phyloP scores from a whole-genome alignment of 768 basidiomycete genomes.

The Lepiota venenata region DNA sequence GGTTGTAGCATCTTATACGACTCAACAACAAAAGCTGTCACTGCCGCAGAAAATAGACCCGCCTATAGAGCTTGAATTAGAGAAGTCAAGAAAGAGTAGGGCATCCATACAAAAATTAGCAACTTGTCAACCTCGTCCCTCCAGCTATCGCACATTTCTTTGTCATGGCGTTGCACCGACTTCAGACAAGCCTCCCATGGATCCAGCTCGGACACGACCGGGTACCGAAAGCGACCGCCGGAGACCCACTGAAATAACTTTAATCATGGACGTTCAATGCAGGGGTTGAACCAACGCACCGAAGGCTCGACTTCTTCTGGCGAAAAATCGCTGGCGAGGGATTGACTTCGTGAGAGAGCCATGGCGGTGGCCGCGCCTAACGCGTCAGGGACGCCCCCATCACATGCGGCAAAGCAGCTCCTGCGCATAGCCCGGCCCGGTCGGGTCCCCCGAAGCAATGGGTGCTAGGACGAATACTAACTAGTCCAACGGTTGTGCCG shows the following conservation, averaged over 20 bases:
- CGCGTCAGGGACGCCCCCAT: too few relatives aligned
- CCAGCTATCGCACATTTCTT: slow-evolving; percentile 10
- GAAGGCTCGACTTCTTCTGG: slow-evolving; percentile 4
- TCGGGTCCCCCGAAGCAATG: too few relatives aligned
- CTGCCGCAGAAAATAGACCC: slow-evolving; percentile 23
- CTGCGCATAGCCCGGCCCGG: too few relatives aligned
- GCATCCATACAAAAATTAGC: slow-evolving; percentile 8
- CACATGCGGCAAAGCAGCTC: too few relatives aligned
- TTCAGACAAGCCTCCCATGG: slow-evolving; percentile 7
- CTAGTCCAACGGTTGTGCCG: too few relatives aligned
- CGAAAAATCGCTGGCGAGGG: slow-evolving; percentile 1
- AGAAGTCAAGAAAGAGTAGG: background rate
- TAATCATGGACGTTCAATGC: background rate
- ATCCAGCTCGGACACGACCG: background rate
- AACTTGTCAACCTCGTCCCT: slow-evolving; percentile 14
- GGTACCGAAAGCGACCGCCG: background rate
- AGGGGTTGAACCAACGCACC: background rate
- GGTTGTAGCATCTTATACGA: slow-evolving; percentile 20
- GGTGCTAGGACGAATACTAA: too few relatives aligned
- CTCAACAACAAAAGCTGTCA: slow-evolving; percentile 23
- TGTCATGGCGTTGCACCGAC: slow-evolving; percentile 8
- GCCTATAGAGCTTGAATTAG: slow-evolving; percentile 13
- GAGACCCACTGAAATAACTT: background rate
- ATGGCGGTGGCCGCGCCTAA: background rate
- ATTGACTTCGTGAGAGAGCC: background rate